Percentiles rank a stretch among this genome's conserved stretches.
Evolutionary conservation across 2,329 filamentous ascomycete genomes (phyloP).

Genomic region (Aspergillus pseudoviridinutans): DNA sequence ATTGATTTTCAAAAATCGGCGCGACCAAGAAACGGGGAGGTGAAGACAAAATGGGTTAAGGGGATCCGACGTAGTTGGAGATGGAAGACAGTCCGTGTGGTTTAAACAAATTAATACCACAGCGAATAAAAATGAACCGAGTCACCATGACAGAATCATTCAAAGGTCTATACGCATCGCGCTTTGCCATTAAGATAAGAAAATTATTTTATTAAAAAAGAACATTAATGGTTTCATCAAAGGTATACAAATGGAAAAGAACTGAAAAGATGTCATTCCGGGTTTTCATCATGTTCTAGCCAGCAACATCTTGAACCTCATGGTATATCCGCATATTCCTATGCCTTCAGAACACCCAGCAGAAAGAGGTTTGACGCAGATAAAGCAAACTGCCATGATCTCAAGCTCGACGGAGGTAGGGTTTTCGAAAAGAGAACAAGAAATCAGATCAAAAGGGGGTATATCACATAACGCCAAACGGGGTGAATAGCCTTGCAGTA

Average conservation of each 20-base stretch:
- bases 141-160: not conserved
- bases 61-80: not conserved
- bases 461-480: conserved; percentile 38
- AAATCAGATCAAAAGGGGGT: conserved; percentile 31
- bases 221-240: not conserved
- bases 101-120: no score
- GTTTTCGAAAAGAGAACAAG: conserved; percentile 1
- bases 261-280: not conserved
- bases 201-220: not conserved
- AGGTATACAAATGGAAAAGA: not conserved
- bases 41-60: not conserved
- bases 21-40: not conserved
- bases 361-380: not conserved
- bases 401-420: not conserved
- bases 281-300: not conserved
- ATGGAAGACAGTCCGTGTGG: not conserved
- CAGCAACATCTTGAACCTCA: not conserved
- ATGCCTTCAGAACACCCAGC: not conserved
- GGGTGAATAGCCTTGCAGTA: conserved; percentile 7
- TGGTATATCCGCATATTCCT: not conserved
- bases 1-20: not conserved
- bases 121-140: no score
- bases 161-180: not conserved
- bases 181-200: not conserved
- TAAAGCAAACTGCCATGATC: not conserved